A percentile compares a stretch with the other conserved stretches of the same genome.
phyloP scores from a whole-genome alignment of 805 yeast species.

The Barnettozyma californica region DNA sequence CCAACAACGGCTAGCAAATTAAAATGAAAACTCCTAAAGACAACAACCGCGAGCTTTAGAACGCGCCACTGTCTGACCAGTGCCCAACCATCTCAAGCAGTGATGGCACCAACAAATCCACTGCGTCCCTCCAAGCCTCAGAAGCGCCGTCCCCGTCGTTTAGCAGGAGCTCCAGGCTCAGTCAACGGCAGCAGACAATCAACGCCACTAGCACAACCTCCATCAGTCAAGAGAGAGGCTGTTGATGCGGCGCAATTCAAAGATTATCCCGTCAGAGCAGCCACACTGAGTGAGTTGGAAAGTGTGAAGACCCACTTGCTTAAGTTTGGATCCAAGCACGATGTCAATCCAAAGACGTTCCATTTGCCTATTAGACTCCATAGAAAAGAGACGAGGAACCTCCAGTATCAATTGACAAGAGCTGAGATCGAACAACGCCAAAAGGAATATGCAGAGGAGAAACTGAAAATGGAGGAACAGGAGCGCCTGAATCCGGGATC shows the following conservation, averaged over 20 bases:
- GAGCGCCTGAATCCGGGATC: constrained; percentile 28
- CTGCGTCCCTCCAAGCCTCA: not conserved
- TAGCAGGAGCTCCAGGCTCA: not conserved
- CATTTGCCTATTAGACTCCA: constrained; percentile 82
- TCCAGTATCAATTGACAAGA: constrained; percentile 80
- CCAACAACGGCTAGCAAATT: no score
- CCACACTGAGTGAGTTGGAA: constrained; percentile 63
- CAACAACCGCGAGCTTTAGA: no score
- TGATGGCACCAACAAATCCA: not conserved
- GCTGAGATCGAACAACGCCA: constrained; percentile 67
- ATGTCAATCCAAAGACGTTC: constrained; percentile 70
- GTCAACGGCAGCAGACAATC: not conserved
- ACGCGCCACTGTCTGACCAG: not conserved
- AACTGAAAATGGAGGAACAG: constrained; percentile 23
- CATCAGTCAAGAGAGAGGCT: constrained; percentile 11
- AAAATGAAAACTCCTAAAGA: no score
- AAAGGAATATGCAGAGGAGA: constrained; percentile 40
- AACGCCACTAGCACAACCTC: constrained; percentile 5
- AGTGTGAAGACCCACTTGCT: constrained; percentile 75
- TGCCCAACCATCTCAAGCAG: not conserved
- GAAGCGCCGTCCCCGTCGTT: not conserved
- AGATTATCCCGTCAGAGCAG: constrained; percentile 54
- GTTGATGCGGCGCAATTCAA: constrained; percentile 29
- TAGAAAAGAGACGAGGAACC: constrained; percentile 87
- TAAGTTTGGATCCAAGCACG: constrained; percentile 69